Conservation (phyloP, 176 grass and related monocot species). For the Urochloa ruziziensis region DNA sequence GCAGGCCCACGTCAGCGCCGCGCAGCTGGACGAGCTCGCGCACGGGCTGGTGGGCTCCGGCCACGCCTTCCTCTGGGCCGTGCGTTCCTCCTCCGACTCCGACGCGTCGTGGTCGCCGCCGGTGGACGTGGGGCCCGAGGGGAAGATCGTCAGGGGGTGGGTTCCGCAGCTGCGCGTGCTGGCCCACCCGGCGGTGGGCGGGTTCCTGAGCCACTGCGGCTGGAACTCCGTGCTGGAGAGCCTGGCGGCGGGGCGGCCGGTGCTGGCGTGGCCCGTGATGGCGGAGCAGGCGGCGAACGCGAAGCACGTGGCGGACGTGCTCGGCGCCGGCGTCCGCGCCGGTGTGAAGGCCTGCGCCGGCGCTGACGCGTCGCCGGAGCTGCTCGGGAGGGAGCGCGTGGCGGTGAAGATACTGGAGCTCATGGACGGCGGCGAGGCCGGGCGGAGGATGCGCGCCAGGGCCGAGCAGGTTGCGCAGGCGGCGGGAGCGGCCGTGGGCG, state of each 20-base stretch:
- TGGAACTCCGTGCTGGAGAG: conserved; percentile 73
- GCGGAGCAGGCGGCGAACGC: conserved; percentile 64
- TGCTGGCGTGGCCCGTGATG: conserved; percentile 62
- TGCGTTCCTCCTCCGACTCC: conserved; percentile 21
- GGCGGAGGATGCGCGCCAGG: conserved; percentile 12
- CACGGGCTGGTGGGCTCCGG: conserved; percentile 42
- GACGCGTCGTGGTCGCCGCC: conserved; percentile 31
- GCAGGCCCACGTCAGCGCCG: conserved; percentile 33
- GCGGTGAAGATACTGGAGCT: conserved; percentile 39
- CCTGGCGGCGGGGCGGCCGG: conserved; percentile 40
- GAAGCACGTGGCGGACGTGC: conserved; percentile 45
- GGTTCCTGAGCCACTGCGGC: conserved; percentile 60
- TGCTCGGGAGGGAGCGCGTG: conserved; percentile 27
- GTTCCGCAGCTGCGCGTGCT: conserved; percentile 51
- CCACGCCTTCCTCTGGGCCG: conserved; percentile 61
- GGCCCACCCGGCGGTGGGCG: conserved; percentile 32
- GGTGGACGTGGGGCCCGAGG: not conserved
- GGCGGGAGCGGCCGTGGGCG: conserved; percentile 31
- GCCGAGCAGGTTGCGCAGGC: not conserved
- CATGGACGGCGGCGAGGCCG: conserved; percentile 31
- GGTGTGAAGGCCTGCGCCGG: not conserved
- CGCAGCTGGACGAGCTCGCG: conserved; percentile 61
- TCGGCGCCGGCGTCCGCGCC: conserved; percentile 36
- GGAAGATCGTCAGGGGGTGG: conserved; percentile 47
- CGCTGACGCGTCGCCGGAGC: not conserved